Conservation (phyloP, 2,329 filamentous ascomycete genomes). For the Myriosclerotinia scirpicola region DNA sequence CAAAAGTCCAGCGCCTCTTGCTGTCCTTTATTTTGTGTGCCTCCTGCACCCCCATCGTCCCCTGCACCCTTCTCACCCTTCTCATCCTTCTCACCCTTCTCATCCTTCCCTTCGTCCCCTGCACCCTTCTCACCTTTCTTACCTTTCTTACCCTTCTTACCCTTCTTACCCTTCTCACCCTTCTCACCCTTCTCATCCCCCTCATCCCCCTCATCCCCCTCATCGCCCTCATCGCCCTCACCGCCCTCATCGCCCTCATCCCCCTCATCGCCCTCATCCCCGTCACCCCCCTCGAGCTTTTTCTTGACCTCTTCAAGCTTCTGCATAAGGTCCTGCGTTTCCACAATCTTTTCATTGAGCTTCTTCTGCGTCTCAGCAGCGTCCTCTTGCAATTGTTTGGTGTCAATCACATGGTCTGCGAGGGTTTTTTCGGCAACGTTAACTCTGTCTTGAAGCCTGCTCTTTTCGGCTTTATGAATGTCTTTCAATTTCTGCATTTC, state of each 20-base stretch:
- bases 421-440: background rate
- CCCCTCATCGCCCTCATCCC: background rate
- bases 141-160: too few species aligned
- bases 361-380: too few species aligned
- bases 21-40: too few species aligned
- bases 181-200: background rate
- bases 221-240: too few species aligned
- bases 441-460: background rate
- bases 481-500: background rate
- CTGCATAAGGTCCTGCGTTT: background rate
- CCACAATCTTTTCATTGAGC: background rate
- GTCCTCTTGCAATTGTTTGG: background rate
- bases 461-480: too few species aligned
- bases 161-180: background rate
- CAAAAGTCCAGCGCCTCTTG: too few species aligned
- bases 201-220: too few species aligned
- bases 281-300: too few species aligned
- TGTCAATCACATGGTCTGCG: background rate
- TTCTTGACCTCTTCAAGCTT: background rate
- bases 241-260: background rate
- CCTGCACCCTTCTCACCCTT: too few species aligned
- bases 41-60: too few species aligned
- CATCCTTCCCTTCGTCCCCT: background rate
- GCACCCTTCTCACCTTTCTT: too few species aligned
- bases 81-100: background rate